Evolutionary conservation across 139 green algal genomes (phyloP).

Genomic region (Chlamydomonas schloesseri): DNA sequence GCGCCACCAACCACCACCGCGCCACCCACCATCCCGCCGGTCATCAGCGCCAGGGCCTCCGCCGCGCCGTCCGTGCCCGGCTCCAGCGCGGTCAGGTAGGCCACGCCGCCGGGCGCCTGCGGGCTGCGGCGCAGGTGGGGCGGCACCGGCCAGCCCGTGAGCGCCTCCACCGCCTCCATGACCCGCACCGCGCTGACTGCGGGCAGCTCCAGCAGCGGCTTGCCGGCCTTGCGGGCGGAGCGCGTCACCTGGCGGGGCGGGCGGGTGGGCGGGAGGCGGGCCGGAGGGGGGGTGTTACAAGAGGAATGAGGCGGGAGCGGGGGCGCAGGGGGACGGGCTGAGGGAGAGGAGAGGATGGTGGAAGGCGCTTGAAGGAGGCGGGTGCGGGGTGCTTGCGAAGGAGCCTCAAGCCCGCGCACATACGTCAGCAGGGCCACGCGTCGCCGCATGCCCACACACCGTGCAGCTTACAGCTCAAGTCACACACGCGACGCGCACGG

Average conservation of each 20-base stretch:
- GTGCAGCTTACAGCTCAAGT: too few relatives aligned
- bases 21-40: slow-evolving; percentile 5
- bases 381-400: too few relatives aligned
- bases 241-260: neutral
- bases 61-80: neutral
- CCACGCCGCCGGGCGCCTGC: neutral
- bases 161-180: slow-evolving; percentile 4
- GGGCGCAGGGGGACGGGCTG: too few relatives aligned
- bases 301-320: too few relatives aligned
- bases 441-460: too few relatives aligned
- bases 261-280: neutral
- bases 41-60: neutral
- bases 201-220: slow-evolving; percentile 18
- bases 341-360: too few relatives aligned
- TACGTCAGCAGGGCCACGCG: too few relatives aligned
- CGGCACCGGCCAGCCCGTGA: slow-evolving; percentile 14
- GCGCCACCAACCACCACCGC: neutral
- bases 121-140: slow-evolving; percentile 8
- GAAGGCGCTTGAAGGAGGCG: too few relatives aligned
- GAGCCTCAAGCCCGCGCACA: too few relatives aligned
- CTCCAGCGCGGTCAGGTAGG: slow-evolving; percentile 14
- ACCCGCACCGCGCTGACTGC: slow-evolving; percentile 1
- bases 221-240: slow-evolving; percentile 17
- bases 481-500: too few relatives aligned
- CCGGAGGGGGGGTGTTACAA: neutral